Evolutionary conservation across 768 basidiomycete species (phyloP), one percentile per base, ranked within the genome.

Genomic region (Boletus subcaerulescens): DNA sequence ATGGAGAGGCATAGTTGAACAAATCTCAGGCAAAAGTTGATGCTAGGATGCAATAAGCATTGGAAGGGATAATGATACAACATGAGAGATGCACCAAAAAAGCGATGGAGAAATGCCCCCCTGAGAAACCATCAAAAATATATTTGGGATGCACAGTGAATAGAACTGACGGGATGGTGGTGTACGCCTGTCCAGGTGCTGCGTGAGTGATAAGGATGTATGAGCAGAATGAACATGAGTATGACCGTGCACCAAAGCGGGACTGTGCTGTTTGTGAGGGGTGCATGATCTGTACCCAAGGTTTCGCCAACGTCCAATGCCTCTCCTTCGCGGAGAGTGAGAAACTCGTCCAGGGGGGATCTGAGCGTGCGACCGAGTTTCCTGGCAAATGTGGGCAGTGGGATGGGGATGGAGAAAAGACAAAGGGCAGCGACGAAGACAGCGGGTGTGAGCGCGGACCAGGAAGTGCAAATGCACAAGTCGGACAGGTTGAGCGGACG

Each of bases 1-100:
- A 93, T 8, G 94, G 93, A 0, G 82, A 81, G 0, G 84, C 78
- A 70, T 93, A 96, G 61, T 87, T 88, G 72, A 92, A 87, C 64
- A 55, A 86, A 72, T 0, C 91, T 91, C 40, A 93, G 72, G 3
- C 61, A 14, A 56, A 86, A 84, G 65, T 94, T 91, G 43, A 91
- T 56, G 29, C 81, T 83, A 41, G 50, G 50, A 45, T 40, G 32
- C 5, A 26, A 40, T 46, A 3, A 41, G 43, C 1, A 2, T 47
- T 22, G 54, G 17, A 50, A 48, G 35, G 29, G 20, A 31, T 5
- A 14, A 5, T 5, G 18, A 35, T 3, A 20, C n/a, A 20, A 40
- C 11, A 45, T n/a, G 35, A 29, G 15, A 18, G 15, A 45, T 61
- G 24, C 38, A 73, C 73, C 72, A 65, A 75, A 77, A 29, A 81